Conservation (phyloP, 305 asterid species). For the Solanum hybrid region DNA sequence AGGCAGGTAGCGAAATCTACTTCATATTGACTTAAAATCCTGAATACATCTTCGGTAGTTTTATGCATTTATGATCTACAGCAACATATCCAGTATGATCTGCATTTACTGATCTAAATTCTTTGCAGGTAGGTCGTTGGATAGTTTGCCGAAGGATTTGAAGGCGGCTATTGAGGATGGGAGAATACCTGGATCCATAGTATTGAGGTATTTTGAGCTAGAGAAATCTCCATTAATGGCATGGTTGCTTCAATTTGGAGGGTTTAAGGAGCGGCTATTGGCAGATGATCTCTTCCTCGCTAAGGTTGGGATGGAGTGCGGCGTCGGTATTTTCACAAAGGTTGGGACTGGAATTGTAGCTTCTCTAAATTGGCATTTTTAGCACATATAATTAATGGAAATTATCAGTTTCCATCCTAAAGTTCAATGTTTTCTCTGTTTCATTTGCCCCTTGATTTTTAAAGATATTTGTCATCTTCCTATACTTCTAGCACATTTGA, state of each 20-base stretch:
- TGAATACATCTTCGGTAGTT: neutral
- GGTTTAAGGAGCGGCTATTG: slow-evolving; percentile 86
- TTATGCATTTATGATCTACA: neutral
- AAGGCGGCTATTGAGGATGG: slow-evolving; percentile 69
- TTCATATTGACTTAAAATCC: neutral
- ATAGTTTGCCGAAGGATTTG: slow-evolving; percentile 77
- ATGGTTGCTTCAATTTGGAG: slow-evolving; percentile 72
- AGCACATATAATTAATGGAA: neutral
- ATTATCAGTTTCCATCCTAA: neutral
- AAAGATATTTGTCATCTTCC: neutral
- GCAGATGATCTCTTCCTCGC: slow-evolving; percentile 94
- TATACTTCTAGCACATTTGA: neutral
- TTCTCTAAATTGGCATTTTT: neutral
- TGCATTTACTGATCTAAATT: neutral
- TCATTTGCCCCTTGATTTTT: neutral
- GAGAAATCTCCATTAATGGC: slow-evolving; percentile 57
- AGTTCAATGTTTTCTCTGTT: neutral
- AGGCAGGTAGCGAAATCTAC: slow-evolving; percentile 28
- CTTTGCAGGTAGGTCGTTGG: slow-evolving; percentile 41
- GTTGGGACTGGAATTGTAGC: slow-evolving; percentile 17
- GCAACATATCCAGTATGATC: neutral
- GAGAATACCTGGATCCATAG: slow-evolving; percentile 57
- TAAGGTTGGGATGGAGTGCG: slow-evolving; percentile 78
- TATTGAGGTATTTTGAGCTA: slow-evolving; percentile 51
- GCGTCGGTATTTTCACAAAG: slow-evolving; percentile 93